phyloP scores from a whole-genome alignment of 768 basidiomycete species.

The Rhizopogon salebrosus region DNA sequence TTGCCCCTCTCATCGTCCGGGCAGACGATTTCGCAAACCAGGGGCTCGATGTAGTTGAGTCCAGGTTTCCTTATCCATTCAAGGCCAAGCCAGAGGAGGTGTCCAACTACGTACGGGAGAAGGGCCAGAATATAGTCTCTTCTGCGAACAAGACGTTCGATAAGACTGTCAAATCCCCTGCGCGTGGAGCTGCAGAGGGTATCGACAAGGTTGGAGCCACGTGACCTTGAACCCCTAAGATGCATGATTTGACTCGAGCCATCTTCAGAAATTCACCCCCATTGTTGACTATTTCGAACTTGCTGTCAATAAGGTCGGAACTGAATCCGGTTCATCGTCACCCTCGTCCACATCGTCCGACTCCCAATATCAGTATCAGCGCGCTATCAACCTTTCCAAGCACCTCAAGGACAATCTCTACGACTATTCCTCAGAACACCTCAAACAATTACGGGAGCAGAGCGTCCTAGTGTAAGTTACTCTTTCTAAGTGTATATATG shows the following conservation, averaged over 20 bases:
- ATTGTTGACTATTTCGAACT: constrained; percentile 67
- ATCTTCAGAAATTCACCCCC: constrained; percentile 58
- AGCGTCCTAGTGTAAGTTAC: constrained; percentile 54
- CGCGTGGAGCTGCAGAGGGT: constrained; percentile 53
- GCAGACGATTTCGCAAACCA: constrained; percentile 69
- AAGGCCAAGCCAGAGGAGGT: constrained; percentile 70
- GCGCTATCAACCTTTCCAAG: constrained; percentile 60
- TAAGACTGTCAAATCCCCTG: constrained; percentile 59
- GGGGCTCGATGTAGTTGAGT: constrained; percentile 68
- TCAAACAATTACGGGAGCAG: constrained; percentile 66
- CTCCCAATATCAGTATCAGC: constrained; percentile 73
- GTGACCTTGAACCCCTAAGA: constrained; percentile 12
- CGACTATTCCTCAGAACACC: constrained; percentile 64
- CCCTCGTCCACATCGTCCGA: constrained; percentile 45
- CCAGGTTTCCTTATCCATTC: constrained; percentile 74
- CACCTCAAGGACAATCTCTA: constrained; percentile 59
- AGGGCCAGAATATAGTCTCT: constrained; percentile 48
- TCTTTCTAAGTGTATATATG: constrained; percentile 1
- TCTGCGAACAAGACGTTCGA: constrained; percentile 60
- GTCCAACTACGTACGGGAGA: constrained; percentile 50
- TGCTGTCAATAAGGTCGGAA: constrained; percentile 43
- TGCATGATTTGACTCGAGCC: not conserved
- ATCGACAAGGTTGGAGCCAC: constrained; percentile 62
- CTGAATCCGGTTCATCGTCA: constrained; percentile 42
- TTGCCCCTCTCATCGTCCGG: constrained; percentile 60